Evolutionary conservation across 352 stramenopile genomes (phyloP).

Genomic region (Globisporangium nagaii): DNA sequence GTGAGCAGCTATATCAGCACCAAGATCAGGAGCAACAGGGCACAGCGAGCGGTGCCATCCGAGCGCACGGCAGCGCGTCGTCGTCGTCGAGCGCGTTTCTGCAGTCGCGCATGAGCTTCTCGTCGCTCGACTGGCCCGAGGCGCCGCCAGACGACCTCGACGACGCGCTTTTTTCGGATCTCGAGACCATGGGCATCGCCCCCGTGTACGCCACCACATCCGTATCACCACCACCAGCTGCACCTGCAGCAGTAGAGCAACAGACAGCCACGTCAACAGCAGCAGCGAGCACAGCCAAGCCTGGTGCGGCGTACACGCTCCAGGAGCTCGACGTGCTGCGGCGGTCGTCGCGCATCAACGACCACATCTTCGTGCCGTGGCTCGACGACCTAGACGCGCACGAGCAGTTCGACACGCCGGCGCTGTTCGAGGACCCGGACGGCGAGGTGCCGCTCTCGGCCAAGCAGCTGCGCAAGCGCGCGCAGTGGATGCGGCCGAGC

Average conservation of each 20-base stretch:
- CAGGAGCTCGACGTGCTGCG: slow-evolving; percentile 77
- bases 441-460: slow-evolving; percentile 56
- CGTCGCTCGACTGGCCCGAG: slow-evolving; percentile 38
- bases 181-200: slow-evolving; percentile 5
- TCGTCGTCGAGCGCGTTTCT: slow-evolving; percentile 1
- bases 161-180: not conserved
- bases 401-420: slow-evolving; percentile 44
- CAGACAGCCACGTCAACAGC: not conserved
- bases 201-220: not conserved
- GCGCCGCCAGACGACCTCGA: slow-evolving; percentile 10
- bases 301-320: slow-evolving; percentile 33
- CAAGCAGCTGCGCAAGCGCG: slow-evolving; percentile 62
- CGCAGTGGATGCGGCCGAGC: slow-evolving; percentile 59
- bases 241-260: not conserved
- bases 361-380: slow-evolving; percentile 79
- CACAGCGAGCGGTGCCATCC: not conserved
- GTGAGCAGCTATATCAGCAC: not conserved
- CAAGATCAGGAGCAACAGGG: not conserved
- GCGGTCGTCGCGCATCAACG: slow-evolving; percentile 81
- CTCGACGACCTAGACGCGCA: slow-evolving; percentile 55
- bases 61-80: not conserved
- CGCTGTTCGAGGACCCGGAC: slow-evolving; percentile 66
- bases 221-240: not conserved
- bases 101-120: slow-evolving; percentile 12
- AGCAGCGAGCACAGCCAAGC: slow-evolving; percentile 5